Percentiles rank a stretch among this genome's conserved stretches.
These are phyloP conservation scores for Agrocybe pediades DNA, from an alignment of 768 basidiomycete species.

Conservation along the genomic window DNA sequence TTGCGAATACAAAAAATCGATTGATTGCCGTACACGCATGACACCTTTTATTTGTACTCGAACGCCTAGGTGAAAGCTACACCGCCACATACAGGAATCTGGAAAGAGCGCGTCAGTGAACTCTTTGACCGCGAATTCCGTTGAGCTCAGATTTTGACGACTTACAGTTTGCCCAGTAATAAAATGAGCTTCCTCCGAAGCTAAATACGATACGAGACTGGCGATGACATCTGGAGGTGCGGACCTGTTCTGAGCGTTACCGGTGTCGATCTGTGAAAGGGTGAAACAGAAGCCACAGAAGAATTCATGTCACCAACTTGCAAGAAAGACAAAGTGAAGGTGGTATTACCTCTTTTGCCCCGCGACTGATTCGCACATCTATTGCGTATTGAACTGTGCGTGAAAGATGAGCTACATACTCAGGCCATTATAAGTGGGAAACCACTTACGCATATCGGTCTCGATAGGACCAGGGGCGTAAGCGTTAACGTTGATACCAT, in stretches of 20 bases:
- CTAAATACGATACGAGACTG: slow-evolving; percentile 17
- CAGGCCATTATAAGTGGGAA: neutral
- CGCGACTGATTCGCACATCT: no score
- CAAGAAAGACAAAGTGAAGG: no score
- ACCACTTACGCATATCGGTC: slow-evolving; percentile 6
- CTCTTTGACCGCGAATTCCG: neutral
- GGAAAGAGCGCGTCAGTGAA: neutral
- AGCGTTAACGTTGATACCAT: slow-evolving; percentile 44
- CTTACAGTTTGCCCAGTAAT: slow-evolving; percentile 12
- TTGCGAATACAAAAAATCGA: no score
- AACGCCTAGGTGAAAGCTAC: neutral
- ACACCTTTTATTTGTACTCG: no score
- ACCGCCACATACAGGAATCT: neutral
- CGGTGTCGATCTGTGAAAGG: neutral
- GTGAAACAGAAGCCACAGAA: no score
- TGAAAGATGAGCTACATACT: neutral
- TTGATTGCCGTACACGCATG: no score
- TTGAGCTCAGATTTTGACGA: neutral
- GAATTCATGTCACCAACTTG: no score
- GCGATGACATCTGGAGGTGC: slow-evolving; percentile 12
- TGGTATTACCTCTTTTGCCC: no score
- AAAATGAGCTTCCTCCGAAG: slow-evolving; percentile 5
- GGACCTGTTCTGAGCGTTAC: neutral
- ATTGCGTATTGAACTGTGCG: neutral
- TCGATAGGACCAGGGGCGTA: slow-evolving; percentile 36